A percentile compares a stretch with the other conserved stretches of the same genome.
Conservation (phyloP, 225 moss, liverwort and hornwort genomes). For the Pseudisothecium myosuroides region DNA sequence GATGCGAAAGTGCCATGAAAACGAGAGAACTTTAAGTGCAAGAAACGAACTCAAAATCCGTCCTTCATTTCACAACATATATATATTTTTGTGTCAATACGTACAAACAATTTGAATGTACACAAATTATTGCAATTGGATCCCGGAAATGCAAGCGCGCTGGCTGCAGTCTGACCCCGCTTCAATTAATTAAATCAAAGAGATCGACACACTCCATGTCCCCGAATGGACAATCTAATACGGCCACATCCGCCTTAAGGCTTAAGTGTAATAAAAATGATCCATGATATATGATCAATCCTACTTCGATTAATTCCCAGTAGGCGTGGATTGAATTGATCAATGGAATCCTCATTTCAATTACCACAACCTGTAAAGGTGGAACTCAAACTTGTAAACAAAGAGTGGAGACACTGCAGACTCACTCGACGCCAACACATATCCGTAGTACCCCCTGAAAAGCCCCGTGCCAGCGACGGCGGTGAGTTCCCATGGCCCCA, state of each 20-base stretch:
- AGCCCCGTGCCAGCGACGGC: slow-evolving; percentile 2
- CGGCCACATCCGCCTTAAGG: too few relatives aligned
- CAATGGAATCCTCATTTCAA: neutral
- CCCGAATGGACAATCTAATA: too few relatives aligned
- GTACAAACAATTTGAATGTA: neutral
- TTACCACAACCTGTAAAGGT: neutral
- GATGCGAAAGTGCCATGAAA: neutral
- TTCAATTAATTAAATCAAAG: neutral
- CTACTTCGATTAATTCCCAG: neutral
- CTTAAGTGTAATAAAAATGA: neutral
- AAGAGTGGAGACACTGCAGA: neutral
- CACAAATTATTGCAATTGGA: neutral
- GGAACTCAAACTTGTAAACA: neutral
- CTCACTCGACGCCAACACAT: neutral
- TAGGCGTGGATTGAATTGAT: neutral
- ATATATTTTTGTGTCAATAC: too few relatives aligned
- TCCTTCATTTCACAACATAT: neutral
- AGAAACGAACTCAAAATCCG: neutral
- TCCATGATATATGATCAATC: neutral
- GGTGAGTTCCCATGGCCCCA: neutral
- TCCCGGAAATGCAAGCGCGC: neutral
- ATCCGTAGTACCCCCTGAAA: slow-evolving; percentile 13
- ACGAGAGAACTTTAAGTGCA: neutral
- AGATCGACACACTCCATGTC: neutral
- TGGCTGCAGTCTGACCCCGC: neutral